Base-by-base conservation (phyloP, 306 rosid species). In the Quercus gilva region DNA sequence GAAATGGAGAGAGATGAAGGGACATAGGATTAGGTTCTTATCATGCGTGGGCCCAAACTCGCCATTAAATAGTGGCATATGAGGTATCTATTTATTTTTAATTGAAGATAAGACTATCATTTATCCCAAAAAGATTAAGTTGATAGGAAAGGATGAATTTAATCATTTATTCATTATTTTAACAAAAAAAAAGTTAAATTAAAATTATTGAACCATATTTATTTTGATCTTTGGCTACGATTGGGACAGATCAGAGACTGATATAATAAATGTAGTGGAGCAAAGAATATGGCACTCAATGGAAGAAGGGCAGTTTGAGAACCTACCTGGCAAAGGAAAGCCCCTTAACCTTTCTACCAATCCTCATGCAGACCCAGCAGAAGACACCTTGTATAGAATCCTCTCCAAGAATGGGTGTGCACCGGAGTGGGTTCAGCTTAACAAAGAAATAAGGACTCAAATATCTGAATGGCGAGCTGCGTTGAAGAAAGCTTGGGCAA, bases 231-330 rank as follows among this genome's bases (percentile, higher is more conserved):
- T 23, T 23, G 25, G 25, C 25, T 23, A 23, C 1, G 25, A 23
- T 23, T 23, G 25, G 25, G 25, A 23, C 25, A 23, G 25, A 23
- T 23, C 25, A 23, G 25, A 23, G 25, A 1, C 25, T 23, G 97
- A 94, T 55, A 78, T 94, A 65, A 87, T 83, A 70, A 92, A 91
- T 21, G 88, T 94, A 56, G 98, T 92, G 68, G 98, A 92, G 90
- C 96, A 89, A 75, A 88, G 96, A 82, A 94, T 94, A 78, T 94
- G 97, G 96, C 96, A 89, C 84, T 92, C 98, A n/a, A 94, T 94
- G 98, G 97, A 92, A 83, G 97, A 91, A 73, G 98, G 98, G 17
- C 87, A 92, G 10, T 94, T 92, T 72, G 97, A 92, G 82, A 92
- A 94, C 75, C 85, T 92, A 77, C 90, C 97, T 0, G 98, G 98